These are phyloP conservation scores for Hypoxylon sp. DNA, from an alignment of 2,329 filamentous ascomycete genomes.

Conservation along the genomic window DNA sequence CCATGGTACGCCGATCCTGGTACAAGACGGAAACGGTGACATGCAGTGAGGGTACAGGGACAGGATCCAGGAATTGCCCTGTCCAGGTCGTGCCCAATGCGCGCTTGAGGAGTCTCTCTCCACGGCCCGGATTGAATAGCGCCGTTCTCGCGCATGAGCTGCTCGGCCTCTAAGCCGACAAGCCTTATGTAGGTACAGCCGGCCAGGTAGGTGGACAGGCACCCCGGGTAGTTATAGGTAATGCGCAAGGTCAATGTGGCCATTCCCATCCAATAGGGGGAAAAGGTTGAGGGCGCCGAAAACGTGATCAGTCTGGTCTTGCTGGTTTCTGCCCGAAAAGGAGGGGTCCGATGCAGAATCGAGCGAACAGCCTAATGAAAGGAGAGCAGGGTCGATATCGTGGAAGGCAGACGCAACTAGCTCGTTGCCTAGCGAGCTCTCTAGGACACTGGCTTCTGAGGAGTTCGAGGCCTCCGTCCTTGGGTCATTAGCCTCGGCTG, in stretches of 20 bases:
- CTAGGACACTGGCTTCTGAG: not conserved
- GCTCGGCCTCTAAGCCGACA: not conserved
- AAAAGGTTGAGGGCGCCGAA: conserved; percentile 59
- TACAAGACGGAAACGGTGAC: not conserved
- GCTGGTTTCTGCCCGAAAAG: conserved; percentile 48
- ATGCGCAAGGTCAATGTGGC: conserved; percentile 60
- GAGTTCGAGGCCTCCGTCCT: not conserved
- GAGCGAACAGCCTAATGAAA: conserved; percentile 33
- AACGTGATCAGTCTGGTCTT: conserved; percentile 52
- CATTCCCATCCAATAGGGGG: conserved; percentile 58
- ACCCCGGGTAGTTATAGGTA: conserved; percentile 24
- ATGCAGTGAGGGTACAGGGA: not conserved
- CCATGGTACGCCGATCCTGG: no score
- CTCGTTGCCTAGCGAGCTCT: conserved; percentile 5
- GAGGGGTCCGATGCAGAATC: conserved; percentile 35
- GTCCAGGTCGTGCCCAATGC: not conserved
- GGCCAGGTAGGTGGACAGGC: no score
- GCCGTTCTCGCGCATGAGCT: not conserved
- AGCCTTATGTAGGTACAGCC: no score
- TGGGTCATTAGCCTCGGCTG: not conserved
- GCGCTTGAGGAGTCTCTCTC: not conserved
- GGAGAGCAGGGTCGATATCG: conserved; percentile 37
- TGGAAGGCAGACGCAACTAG: conserved; percentile 22
- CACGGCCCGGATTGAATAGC: not conserved
- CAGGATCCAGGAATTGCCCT: not conserved